Conservation (phyloP, 164 flowering plant genomes). For the Cinnamomum chago region DNA sequence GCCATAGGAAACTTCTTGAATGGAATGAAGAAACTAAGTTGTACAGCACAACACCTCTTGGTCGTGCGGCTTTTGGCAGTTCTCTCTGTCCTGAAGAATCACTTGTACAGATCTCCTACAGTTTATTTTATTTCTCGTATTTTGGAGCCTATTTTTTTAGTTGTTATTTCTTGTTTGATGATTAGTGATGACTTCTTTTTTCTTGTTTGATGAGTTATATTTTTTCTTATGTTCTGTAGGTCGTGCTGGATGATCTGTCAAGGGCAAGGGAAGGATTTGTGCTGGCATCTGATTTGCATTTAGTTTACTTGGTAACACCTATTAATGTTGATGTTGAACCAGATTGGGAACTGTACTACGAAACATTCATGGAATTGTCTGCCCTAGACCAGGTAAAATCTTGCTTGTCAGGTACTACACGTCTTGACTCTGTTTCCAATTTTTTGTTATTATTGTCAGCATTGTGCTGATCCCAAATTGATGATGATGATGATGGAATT, state of each 20-base stretch:
- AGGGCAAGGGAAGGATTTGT: slow-evolving; percentile 98
- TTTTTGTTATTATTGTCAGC: background rate
- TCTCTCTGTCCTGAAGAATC: slow-evolving; percentile 96
- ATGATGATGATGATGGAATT: too few species aligned
- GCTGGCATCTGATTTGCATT: slow-evolving; percentile 93
- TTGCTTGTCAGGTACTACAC: background rate
- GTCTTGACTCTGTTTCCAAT: background rate
- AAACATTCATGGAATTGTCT: slow-evolving; percentile 82
- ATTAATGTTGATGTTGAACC: slow-evolving; percentile 95
- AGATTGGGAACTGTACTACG: slow-evolving; percentile 92
- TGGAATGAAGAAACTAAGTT: slow-evolving; percentile 95
- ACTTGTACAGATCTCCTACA: slow-evolving; percentile 45
- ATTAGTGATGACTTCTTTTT: too few species aligned
- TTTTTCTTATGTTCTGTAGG: slow-evolving; percentile 28
- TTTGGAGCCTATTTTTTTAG: background rate
- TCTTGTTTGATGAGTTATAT: background rate
- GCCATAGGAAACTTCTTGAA: slow-evolving; percentile 80
- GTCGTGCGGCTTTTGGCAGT: slow-evolving; percentile 97
- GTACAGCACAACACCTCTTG: slow-evolving; percentile 88
- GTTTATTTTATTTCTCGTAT: background rate
- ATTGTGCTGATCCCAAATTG: too few species aligned
- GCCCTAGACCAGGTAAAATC: slow-evolving; percentile 72
- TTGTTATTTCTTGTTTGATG: background rate
- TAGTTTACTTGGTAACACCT: slow-evolving; percentile 92
- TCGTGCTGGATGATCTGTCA: slow-evolving; percentile 89